Percentiles rank a stretch among this genome's conserved stretches.
phyloP scores from a whole-genome alignment of 1,139 yeast species.

The Groenewaldozyma auringiensis region DNA sequence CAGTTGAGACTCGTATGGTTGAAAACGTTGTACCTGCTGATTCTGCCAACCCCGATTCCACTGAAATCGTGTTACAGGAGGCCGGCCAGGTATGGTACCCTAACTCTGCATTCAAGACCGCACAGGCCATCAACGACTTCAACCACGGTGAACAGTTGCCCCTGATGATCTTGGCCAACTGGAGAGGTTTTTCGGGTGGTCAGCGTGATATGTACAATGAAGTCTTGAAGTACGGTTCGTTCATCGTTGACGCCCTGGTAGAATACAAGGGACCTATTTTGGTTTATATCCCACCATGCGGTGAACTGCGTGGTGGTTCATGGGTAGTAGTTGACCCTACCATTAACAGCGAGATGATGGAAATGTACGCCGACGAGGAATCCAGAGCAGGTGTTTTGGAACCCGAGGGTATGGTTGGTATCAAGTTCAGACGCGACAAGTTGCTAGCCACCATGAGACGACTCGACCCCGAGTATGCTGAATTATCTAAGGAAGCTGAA shows the following conservation, averaged over 20 bases:
- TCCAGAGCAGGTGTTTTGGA: slow-evolving; percentile 98
- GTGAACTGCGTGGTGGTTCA: slow-evolving; percentile 98
- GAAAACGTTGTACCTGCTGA: slow-evolving; percentile 94
- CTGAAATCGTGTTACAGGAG: slow-evolving; percentile 81
- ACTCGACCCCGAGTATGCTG: slow-evolving; percentile 68
- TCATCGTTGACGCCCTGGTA: slow-evolving; percentile 92
- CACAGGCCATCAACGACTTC: slow-evolving; percentile 96
- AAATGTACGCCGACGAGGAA: slow-evolving; percentile 95
- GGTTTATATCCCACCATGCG: slow-evolving; percentile 94
- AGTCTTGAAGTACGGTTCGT: slow-evolving; percentile 92
- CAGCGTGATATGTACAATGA: slow-evolving; percentile 99
- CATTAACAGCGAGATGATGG: slow-evolving; percentile 95
- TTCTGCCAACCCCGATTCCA: slow-evolving; percentile 94
- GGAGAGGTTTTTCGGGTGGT: slow-evolving; percentile 99
- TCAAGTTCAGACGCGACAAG: slow-evolving; percentile 92
- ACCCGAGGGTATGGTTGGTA: slow-evolving; percentile 99
- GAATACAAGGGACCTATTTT: slow-evolving; percentile 94
- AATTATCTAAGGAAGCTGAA: slow-evolving; percentile 49
- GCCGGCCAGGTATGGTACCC: slow-evolving; percentile 99
- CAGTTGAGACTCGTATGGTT: slow-evolving; percentile 83
- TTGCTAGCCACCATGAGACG: slow-evolving; percentile 83
- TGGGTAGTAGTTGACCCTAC: slow-evolving; percentile 99
- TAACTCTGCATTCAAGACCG: slow-evolving; percentile 96
- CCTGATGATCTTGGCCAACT: slow-evolving; percentile 92
- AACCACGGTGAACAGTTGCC: slow-evolving; percentile 97